These are phyloP conservation scores for Articulospora tetracladia DNA, from an alignment of 495 filamentous ascomycete species.

Conservation along the genomic window DNA sequence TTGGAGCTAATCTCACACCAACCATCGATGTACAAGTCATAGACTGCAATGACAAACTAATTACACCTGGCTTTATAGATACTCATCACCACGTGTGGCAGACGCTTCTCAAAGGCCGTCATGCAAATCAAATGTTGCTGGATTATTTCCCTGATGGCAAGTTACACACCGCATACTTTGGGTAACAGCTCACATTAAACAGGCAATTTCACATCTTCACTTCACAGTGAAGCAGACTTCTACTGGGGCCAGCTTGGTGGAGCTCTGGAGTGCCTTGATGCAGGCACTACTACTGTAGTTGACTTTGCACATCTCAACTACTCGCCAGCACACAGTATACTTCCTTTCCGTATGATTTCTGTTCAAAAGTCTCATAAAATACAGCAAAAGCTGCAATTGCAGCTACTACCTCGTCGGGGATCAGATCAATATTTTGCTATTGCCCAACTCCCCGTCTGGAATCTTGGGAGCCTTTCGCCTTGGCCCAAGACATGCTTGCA, in stretches of 20 bases:
- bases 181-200: neutral
- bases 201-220: constrained; percentile 29
- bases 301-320: constrained; percentile 52
- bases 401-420: constrained; percentile 41
- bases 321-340: constrained; percentile 35
- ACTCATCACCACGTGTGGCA: constrained; percentile 53
- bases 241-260: constrained; percentile 53
- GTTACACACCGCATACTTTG: neutral
- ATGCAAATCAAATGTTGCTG: constrained; percentile 32
- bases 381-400: constrained; percentile 34
- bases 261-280: constrained; percentile 46
- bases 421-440: constrained; percentile 47
- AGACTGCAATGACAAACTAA: constrained; percentile 41
- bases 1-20: constrained; percentile 7
- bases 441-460: constrained; percentile 31
- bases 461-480: constrained; percentile 33
- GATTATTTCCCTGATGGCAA: constrained; percentile 38
- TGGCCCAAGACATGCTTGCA: constrained; percentile 30
- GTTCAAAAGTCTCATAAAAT: neutral
- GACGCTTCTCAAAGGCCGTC: constrained; percentile 30
- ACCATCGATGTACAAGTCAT: constrained; percentile 30
- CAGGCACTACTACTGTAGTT: constrained; percentile 54
- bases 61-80: constrained; percentile 49
- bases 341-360: neutral
- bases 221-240: constrained; percentile 38